These are phyloP conservation scores for Eucalyptus decipiens DNA, from an alignment of 345 rosid species.

Conservation along the genomic window DNA sequence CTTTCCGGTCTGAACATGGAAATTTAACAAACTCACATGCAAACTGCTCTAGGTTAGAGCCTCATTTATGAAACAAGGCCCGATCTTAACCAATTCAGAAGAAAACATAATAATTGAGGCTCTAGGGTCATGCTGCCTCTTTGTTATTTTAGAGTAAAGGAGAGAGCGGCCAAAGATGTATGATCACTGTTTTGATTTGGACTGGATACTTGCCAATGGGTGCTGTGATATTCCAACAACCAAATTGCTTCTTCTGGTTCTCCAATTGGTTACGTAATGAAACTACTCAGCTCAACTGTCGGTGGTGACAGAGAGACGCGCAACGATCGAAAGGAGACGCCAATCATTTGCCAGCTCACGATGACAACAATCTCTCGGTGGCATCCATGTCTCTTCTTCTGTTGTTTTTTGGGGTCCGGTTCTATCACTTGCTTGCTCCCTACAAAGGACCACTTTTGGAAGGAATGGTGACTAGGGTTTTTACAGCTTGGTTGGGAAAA, in stretches of 20 bases:
- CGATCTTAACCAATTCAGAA: neutral
- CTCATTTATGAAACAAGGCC: rapidly evolving
- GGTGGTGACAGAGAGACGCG: neutral
- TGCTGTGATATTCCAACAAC: neutral
- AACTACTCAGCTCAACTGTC: neutral
- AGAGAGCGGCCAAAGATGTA: neutral
- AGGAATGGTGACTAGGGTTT: neutral
- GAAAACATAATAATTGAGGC: neutral
- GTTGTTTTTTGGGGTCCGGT: neutral
- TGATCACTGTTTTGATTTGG: neutral
- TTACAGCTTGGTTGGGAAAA: neutral
- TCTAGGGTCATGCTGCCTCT: neutral
- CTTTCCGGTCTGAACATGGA: neutral
- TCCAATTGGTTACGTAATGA: neutral
- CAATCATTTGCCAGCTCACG: neutral
- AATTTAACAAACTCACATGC: neutral
- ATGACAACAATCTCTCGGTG: neutral
- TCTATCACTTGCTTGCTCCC: neutral
- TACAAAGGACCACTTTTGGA: neutral
- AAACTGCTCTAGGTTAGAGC: neutral
- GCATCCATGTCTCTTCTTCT: neutral
- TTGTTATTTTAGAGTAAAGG: neutral
- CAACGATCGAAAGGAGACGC: neutral
- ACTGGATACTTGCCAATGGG: neutral
- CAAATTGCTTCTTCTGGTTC: neutral